These are phyloP conservation scores for Venturia effusa DNA, from an alignment of 2,329 filamentous ascomycete species.

Conservation along the genomic window DNA sequence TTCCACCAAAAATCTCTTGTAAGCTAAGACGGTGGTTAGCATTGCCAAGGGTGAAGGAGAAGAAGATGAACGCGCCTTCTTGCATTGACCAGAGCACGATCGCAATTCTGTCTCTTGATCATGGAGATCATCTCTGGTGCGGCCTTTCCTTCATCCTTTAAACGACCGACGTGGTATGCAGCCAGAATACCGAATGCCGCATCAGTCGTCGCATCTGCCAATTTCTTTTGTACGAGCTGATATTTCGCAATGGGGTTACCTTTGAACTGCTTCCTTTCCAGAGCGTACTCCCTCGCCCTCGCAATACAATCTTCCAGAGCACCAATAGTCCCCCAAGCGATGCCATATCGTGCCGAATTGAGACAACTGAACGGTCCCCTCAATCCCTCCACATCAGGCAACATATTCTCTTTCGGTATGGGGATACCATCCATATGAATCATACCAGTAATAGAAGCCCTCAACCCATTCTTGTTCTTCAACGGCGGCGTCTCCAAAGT, in stretches of 20 bases:
- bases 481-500: conserved; percentile 85
- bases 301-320: conserved; percentile 85
- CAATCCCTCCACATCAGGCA: conserved; percentile 79
- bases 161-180: conserved; percentile 76
- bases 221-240: conserved; percentile 95
- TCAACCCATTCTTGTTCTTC: conserved; percentile 89
- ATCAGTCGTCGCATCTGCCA: conserved; percentile 85
- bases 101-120: conserved; percentile 97
- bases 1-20: conserved; percentile 95
- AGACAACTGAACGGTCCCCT: conserved; percentile 85
- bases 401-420: conserved; percentile 85
- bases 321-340: conserved; percentile 87
- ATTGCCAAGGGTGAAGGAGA: neutral
- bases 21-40: conserved; percentile 37
- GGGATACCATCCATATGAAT: conserved; percentile 89
- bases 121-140: conserved; percentile 93
- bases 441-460: conserved; percentile 94
- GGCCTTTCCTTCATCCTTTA: conserved; percentile 83
- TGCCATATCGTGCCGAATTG: conserved; percentile 87
- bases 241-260: conserved; percentile 90
- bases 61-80: conserved; percentile 38
- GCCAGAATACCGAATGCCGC: conserved; percentile 86
- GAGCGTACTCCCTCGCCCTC: conserved; percentile 71
- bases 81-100: conserved; percentile 70
- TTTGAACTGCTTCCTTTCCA: conserved; percentile 94